Base-by-base conservation (phyloP, 129 eudicot species). In the Rutidosis leptorrhynchoides region DNA sequence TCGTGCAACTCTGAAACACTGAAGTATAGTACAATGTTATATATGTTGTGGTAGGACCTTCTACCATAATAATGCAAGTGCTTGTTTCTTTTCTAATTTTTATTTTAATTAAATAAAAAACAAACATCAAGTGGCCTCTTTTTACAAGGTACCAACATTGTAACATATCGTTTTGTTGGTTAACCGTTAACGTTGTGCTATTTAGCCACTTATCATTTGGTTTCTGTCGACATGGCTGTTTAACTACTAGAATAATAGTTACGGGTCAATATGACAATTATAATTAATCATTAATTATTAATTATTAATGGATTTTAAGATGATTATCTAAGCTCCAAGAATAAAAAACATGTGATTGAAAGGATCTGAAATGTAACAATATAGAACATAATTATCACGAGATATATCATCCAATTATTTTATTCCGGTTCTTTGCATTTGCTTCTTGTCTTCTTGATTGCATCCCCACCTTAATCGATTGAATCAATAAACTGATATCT, bases 1-100 rank as follows among this genome's bases (percentile, higher is more conserved):
- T 87, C 89, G 95, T 84, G 91, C 92, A 84, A 70, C 83, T 82
- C 88, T 81, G 87, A 68, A 74, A 67, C 69, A 76, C 42, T 62
- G 80, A 74, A 71, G 64, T 72, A 73, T 80, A 43, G 64, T 58
- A 74, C 75, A 74, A 33, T 81, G 74, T 62, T 69, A 40, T 32
- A 40, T 32, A 32, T 40, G 46, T 45, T 45, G 43, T 40, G 16
- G 7, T 21, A 40, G 66, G 78, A 70, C 71, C 89, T 80, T 83
- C 52, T 69, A 67, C 61, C 8, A 59, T 75, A 67, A 75, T 67
- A 75, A 75, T 75, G 64, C 83, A 68, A 72, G 67, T 71, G 74
- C 65, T 69, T 51, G 51, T 58, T 65, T 65, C 42, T 35, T 32
- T 62, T 43, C 40, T 45, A 15, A 4, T 69, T 64, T 64, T 25